Evolutionary conservation across 495 filamentous ascomycete genomes (phyloP), one percentile per base, ranked within the genome.

Genomic region (Filosporella fistucella): DNA sequence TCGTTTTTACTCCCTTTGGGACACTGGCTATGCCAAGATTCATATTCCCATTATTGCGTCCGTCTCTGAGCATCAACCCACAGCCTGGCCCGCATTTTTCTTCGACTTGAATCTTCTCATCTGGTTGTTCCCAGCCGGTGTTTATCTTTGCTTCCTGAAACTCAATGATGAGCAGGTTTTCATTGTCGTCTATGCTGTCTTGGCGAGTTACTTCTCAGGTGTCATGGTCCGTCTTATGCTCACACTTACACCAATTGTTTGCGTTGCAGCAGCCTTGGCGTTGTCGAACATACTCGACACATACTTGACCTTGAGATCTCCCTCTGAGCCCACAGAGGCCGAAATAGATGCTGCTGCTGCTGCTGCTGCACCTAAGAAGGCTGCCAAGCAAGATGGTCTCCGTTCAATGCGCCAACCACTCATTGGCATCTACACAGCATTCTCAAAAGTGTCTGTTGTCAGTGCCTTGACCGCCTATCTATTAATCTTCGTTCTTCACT

Each of bases 191-290:
- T 99, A 99, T 65, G 80, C 89, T 16, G 82, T 99, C 37, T 82
- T 96, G 38, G 84, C 90, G 45, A 95, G 89, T 68, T 99, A 99
- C 73, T 99, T 99, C 57, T 88, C 94, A 29, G 94, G 94, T 58
- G 94, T 99, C 64, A 99, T 99, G 94, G 94, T 99, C 45, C 88
- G 94, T 60, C 68, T 99, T 57, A 99, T 99, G 94, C 73, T 99
- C 45, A 99, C 93, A 1, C 70, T 99, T 46, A 99, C 94, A 4
- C 94, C 94, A 4, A 85, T 97, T 58, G 91, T 99, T 25, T 97
- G 93, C 65, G 89, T 97, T 55, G 84, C 93, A 30, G 88, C 93
- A 41, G 94, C 93, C 20, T 78, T 99, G 55, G 90, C 88, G 13
- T 64, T 88, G 20, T 97, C 94, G n/a, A 76, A 80, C 44, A 83